Base-by-base conservation (phyloP, 371 early-diverging fungal species). In the Mortierella sp. region DNA sequence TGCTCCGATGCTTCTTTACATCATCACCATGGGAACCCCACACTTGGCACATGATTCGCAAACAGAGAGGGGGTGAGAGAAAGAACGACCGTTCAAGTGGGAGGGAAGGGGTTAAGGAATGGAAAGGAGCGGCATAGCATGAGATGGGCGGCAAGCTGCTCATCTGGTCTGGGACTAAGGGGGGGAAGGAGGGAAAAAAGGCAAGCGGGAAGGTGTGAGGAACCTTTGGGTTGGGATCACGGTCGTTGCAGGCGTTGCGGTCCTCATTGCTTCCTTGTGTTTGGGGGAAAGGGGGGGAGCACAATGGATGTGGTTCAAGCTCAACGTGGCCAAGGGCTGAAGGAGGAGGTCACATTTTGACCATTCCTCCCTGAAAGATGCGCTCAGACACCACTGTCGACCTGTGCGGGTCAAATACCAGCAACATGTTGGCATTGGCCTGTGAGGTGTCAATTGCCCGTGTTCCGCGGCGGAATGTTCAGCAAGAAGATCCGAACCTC, bases 321-420 rank as follows among this genome's bases (percentile, higher is more conserved):
- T 48, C 57, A 57, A 57, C 57, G 48, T 57, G 56, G 57, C 48
- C 57, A 39, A 57, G 47, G 57, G 57, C n/a, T n/a, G n/a, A n/a
- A 48, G 14, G 17, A 31, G 57, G 46, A 57, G 48, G 48, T 57
- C 57, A 48, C 57, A 57, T 57, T 48, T 39, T 31, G 19, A 37
- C 44, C 45, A 29, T 22, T n/a, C 46, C 21, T 19, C 5, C 22
- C 24, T 57, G 8, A 24, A 37, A 1, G 44, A 9, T 46, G 37
- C 48, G 48, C 48, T 34, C 48, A 28, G 19, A 28, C 43, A 54
- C 6, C 48, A 25, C 4, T 16, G 45, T n/a, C 19, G 45, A 19
- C 48, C 8, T 3, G 24, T 24, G 24, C 13, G 6, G 48, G n/a
- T n/a, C n/a, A 47, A 19, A 7, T 19, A 44, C 44, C 5, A 44